These are phyloP conservation scores for Solioccasus polychromus DNA, from an alignment of 768 basidiomycete genomes.

Conservation along the genomic window DNA sequence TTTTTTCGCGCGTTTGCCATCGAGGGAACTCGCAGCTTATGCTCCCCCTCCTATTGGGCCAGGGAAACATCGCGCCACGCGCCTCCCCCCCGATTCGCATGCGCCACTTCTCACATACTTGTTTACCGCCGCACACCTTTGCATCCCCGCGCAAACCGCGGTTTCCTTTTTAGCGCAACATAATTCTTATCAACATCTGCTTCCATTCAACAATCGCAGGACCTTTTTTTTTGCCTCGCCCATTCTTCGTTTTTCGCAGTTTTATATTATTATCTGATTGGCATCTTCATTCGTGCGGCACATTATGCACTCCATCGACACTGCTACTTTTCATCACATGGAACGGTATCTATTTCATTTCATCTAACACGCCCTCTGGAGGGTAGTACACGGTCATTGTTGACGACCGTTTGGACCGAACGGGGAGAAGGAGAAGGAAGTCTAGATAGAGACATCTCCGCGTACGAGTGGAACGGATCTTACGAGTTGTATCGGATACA, in stretches of 20 bases:
- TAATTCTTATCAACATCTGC: slow-evolving; percentile 1
- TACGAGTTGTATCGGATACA: slow-evolving; percentile 24
- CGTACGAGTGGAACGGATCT: slow-evolving; percentile 18
- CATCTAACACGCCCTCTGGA: slow-evolving; percentile 29
- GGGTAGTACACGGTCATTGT: slow-evolving; percentile 18
- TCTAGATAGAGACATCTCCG: slow-evolving; percentile 15
- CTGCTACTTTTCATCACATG: slow-evolving; percentile 20
- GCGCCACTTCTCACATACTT: slow-evolving; percentile 17
- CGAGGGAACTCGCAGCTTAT: slow-evolving; percentile 23
- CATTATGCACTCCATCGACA: slow-evolving; percentile 30
- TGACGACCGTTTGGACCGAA: slow-evolving; percentile 11
- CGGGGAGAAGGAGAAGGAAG: slow-evolving; percentile 8
- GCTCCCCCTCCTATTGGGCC: slow-evolving; percentile 13
- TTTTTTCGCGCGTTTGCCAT: slow-evolving; percentile 23
- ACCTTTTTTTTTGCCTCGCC: slow-evolving; percentile 18
- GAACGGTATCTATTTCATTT: slow-evolving; percentile 31
- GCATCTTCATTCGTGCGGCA: slow-evolving; percentile 21
- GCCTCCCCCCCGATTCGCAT: slow-evolving; percentile 20
- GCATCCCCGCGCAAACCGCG: slow-evolving; percentile 21
- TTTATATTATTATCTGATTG: slow-evolving; percentile 29
- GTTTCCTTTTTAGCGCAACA: slow-evolving; percentile 5
- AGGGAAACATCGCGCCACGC: slow-evolving; percentile 26
- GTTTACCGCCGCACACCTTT: slow-evolving; percentile 13
- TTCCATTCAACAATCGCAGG: slow-evolving; percentile 6
- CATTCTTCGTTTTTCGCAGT: slow-evolving; percentile 16